Conservation (phyloP, 306 rosid species). For the Parietaria judaica region DNA sequence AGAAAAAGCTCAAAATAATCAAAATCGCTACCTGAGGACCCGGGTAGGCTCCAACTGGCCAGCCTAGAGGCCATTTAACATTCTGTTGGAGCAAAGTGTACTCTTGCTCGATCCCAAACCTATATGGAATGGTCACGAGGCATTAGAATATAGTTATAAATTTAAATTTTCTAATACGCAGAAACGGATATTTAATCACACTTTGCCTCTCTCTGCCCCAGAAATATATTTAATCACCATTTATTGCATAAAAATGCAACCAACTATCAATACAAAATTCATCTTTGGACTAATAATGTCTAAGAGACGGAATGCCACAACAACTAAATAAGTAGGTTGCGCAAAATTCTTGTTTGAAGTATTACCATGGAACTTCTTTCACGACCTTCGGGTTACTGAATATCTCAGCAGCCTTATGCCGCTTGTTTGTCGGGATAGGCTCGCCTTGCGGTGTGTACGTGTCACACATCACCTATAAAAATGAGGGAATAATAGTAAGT, state of each 20-base stretch:
- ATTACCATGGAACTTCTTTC: constrained; percentile 82
- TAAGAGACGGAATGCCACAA: background rate
- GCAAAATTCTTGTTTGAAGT: background rate
- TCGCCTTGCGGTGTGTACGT: constrained; percentile 81
- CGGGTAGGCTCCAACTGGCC: constrained; percentile 98
- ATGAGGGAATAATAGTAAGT: constrained; percentile 12
- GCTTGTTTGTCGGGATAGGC: constrained; percentile 97
- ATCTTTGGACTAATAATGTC: no score
- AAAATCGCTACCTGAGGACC: constrained; percentile 81
- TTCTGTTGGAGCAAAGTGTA: constrained; percentile 86
- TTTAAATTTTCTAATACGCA: no score
- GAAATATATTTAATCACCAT: no score
- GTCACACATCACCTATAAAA: constrained; percentile 75
- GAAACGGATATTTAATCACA: no score
- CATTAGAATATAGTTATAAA: constrained; percentile 12
- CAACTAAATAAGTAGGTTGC: background rate
- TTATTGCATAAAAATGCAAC: no score
- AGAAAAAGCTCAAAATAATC: background rate
- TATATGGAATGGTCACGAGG: constrained; percentile 32
- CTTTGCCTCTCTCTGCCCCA: no score
- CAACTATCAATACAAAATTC: constrained; percentile 3
- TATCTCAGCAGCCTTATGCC: constrained; percentile 78
- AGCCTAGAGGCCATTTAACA: constrained; percentile 96
- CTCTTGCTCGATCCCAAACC: constrained; percentile 99
- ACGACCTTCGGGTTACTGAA: constrained; percentile 67